phyloP scores from a whole-genome alignment of 441 rosid genomes.

The Geranium incanum region DNA sequence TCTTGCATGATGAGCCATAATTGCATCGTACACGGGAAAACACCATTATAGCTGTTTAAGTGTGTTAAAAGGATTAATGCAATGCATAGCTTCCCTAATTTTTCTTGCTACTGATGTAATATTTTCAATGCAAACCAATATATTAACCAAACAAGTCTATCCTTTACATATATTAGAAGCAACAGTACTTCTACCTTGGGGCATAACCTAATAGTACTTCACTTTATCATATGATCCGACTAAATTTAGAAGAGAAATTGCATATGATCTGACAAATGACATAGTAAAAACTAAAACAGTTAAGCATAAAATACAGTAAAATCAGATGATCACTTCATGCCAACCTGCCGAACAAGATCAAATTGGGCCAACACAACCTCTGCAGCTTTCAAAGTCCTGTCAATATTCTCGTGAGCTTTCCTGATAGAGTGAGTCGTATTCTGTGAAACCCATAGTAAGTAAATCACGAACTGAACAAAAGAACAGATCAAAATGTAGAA shows the following conservation, averaged over 20 bases:
- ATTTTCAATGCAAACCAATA: not conserved
- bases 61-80: not conserved
- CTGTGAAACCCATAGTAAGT: constrained; percentile 31
- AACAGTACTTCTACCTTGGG: not conserved
- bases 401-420: constrained; percentile 96
- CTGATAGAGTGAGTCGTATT: constrained; percentile 84
- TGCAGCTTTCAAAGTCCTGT: constrained; percentile 80
- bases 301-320: not conserved
- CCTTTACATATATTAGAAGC: not conserved
- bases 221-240: not conserved
- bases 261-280: not conserved
- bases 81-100: not conserved
- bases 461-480: too few species aligned
- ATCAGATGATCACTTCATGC: constrained; percentile 11
- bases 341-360: constrained; percentile 75
- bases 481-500: not conserved
- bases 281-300: not conserved
- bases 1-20: too few species aligned
- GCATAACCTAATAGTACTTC: too few species aligned
- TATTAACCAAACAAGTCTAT: not conserved
- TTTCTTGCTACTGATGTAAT: not conserved
- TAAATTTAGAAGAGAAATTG: not conserved
- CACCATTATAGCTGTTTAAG: not conserved
- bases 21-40: not conserved
- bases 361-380: constrained; percentile 75